Percentiles rank a stretch among this genome's conserved stretches.
Conservation (phyloP, 495 filamentous ascomycete genomes). For the Staphylotrichum longicolle region DNA sequence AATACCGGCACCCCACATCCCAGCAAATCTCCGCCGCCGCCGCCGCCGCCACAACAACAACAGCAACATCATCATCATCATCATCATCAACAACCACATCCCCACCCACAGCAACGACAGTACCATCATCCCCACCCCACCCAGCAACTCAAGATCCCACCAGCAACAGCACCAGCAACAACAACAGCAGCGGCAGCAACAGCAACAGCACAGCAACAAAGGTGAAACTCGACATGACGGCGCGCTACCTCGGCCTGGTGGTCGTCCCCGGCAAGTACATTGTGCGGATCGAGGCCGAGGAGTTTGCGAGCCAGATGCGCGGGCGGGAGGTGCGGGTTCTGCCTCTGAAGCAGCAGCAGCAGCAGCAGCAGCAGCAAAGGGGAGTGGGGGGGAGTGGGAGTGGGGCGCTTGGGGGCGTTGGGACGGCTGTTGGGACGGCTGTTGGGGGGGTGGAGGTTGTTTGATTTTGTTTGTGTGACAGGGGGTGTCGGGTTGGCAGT, state of each 20-base stretch:
- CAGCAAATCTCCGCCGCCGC: slow-evolving; percentile 27
- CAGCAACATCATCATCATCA: slow-evolving; percentile 6
- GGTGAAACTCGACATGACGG: slow-evolving; percentile 69
- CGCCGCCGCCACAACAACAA: slow-evolving; percentile 40
- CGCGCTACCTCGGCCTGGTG: slow-evolving; percentile 82
- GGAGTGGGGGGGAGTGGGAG: too few species aligned
- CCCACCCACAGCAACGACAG: too few species aligned
- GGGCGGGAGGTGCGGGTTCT: slow-evolving; percentile 9
- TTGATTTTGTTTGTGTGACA: too few species aligned
- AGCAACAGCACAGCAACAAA: slow-evolving; percentile 17
- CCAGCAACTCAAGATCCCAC: too few species aligned
- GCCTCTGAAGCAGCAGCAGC: too few species aligned
- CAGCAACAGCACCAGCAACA: too few species aligned
- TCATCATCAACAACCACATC: neutral
- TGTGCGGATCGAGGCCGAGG: slow-evolving; percentile 83
- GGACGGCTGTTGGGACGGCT: too few species aligned
- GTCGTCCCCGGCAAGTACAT: slow-evolving; percentile 87
- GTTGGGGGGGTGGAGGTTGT: too few species aligned
- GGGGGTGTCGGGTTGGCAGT: too few species aligned
- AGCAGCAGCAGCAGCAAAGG: too few species aligned
- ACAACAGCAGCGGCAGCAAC: neutral
- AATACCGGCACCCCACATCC: slow-evolving; percentile 73
- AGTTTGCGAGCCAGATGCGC: slow-evolving; percentile 51
- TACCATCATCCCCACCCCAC: too few species aligned
- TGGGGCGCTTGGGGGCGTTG: too few species aligned